A percentile compares a stretch with the other conserved stretches of the same genome.
phyloP scores from a whole-genome alignment of 2,329 filamentous ascomycete species.

The Dactylellina haptotyla region DNA sequence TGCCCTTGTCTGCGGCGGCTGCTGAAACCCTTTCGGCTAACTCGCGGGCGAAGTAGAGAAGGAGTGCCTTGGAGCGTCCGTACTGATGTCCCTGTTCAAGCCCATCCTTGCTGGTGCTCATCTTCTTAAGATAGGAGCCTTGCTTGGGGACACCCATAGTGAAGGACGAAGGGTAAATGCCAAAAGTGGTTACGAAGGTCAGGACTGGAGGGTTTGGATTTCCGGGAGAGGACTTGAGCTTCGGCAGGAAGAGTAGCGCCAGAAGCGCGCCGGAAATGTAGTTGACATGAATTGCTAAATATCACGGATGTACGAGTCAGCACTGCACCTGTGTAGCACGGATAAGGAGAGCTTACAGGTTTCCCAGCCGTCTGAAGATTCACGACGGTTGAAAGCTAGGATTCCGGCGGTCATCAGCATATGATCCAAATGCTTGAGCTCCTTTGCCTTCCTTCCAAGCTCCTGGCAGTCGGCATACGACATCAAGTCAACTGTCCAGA shows the following conservation, averaged over 20 bases:
- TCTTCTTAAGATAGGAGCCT: constrained; percentile 60
- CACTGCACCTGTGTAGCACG: too few relatives aligned
- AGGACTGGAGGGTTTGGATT: constrained; percentile 61
- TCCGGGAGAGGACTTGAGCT: constrained; percentile 59
- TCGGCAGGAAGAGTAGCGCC: constrained; percentile 60
- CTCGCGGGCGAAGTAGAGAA: constrained; percentile 62
- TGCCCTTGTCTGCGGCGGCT: constrained; percentile 53
- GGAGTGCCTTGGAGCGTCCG: constrained; percentile 61
- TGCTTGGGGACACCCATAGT: constrained; percentile 60
- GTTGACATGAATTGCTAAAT: constrained; percentile 61
- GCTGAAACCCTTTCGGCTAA: constrained; percentile 59
- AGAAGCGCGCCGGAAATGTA: constrained; percentile 61
- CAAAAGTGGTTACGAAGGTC: constrained; percentile 62
- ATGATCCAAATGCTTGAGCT: constrained; percentile 60
- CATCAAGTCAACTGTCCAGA: constrained; percentile 62
- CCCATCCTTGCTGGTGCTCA: constrained; percentile 61
- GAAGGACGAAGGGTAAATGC: constrained; percentile 61
- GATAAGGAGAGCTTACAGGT: constrained; percentile 58
- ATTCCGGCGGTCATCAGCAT: constrained; percentile 62
- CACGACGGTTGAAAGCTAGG: constrained; percentile 60
- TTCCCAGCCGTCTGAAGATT: constrained; percentile 62
- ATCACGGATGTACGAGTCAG: constrained; percentile 22
- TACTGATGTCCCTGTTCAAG: constrained; percentile 62
- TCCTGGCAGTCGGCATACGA: constrained; percentile 60
- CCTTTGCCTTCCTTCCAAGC: constrained; percentile 58